Percentiles rank a stretch among this genome's conserved stretches.
These are phyloP conservation scores for Cercospora zeae-maydis DNA, from an alignment of 2,329 filamentous ascomycete genomes.

Conservation along the genomic window DNA sequence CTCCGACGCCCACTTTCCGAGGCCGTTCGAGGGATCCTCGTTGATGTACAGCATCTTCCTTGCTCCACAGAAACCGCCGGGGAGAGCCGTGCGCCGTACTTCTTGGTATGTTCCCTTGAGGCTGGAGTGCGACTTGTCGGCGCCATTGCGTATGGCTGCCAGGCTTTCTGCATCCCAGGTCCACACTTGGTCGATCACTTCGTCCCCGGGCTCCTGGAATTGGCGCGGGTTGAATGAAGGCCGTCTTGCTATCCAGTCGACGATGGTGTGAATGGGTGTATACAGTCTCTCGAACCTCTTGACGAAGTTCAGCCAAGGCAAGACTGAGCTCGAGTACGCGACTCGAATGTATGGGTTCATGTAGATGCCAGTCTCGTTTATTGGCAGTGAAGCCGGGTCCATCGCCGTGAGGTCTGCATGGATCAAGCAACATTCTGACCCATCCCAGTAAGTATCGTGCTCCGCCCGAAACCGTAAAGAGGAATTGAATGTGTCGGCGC, in stretches of 20 bases:
- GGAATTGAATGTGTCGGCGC: conserved; percentile 34
- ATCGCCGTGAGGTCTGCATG: conserved; percentile 42
- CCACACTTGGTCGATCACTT: conserved; percentile 54
- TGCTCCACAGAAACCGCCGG: conserved; percentile 24
- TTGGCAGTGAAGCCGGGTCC: conserved; percentile 24
- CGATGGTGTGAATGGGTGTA: conserved; percentile 55
- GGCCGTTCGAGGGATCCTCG: conserved; percentile 17
- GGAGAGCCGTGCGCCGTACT: conserved; percentile 17
- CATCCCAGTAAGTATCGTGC: conserved; percentile 45
- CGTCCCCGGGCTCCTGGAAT: conserved; percentile 55
- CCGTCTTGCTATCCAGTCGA: conserved; percentile 53
- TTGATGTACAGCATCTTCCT: conserved; percentile 22
- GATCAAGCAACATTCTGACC: conserved; percentile 49
- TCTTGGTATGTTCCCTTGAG: conserved; percentile 16
- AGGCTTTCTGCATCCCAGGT: conserved; percentile 38
- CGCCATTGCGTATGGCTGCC: conserved; percentile 18
- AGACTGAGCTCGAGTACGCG: conserved; percentile 58
- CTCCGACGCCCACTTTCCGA: conserved; percentile 18
- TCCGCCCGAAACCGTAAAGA: conserved; percentile 44
- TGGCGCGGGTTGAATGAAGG: conserved; percentile 61
- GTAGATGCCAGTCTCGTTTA: conserved; percentile 57
- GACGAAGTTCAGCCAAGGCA: conserved; percentile 57
- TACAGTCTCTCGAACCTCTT: conserved; percentile 66
- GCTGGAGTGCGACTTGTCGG: background rate
- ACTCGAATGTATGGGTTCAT: conserved; percentile 74